Evolutionary conservation across 805 yeast genomes (phyloP), one percentile per base, ranked within the genome.

Genomic region (Hanseniaspora jakobsenii): DNA sequence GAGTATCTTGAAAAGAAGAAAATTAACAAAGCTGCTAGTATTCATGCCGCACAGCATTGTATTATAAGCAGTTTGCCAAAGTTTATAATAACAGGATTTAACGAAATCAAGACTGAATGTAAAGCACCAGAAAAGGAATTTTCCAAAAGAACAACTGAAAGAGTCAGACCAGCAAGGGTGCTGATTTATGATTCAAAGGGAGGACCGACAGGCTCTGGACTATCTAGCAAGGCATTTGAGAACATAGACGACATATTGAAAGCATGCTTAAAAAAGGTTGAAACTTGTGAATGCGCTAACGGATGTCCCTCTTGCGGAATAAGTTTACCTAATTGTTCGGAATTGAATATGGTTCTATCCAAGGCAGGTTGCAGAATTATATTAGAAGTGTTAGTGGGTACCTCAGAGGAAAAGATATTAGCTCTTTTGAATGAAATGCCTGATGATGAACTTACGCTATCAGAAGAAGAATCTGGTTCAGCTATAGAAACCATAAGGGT

Each of bases 71-170:
- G 83, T 48, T 57, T 87, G 22, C 94, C 96, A 0, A 59, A 78
- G 22, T 78, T 74, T 48, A 75, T 86, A 4, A 75, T 77, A 10
- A 77, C 83, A 14, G 82, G 84, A 1, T 70, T 73, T 3, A 81
- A 77, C 51, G 98, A 91, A 53, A 70, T 91, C 12, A 73, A 73
- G 36, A 84, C 97, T 0, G 99, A 91, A 60, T 91, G 99, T 61
- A 91, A 91, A 55, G 96, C 97, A 0, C 96, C 98, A 0, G 94
- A 86, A 51, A 91, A 91, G 54, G 99, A 91, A 57, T 83, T 89
- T 67, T 83, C 95, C 1, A 70, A 71, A 38, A 62, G 85, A 23
- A 81, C 81, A 55, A 71, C 89, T 0, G 60, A 62, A 14, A 65
- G 98, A 32, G 73, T 72, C 47, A 64, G 99, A 32, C 97, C 97